phyloP scores from a whole-genome alignment of 306 rosid species.

The Medicago arabica region DNA sequence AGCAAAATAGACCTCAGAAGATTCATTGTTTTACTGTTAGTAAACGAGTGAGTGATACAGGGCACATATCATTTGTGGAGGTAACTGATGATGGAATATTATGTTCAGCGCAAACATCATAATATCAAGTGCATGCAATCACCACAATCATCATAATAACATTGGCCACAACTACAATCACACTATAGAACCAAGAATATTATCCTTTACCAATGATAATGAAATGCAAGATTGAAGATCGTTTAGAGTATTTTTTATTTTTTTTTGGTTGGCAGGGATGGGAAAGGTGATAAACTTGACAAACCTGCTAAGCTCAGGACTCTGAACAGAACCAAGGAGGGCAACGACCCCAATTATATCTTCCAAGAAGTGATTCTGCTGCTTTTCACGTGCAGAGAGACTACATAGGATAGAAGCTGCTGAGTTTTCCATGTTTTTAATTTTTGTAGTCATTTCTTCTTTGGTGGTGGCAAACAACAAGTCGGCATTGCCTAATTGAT shows the following conservation, averaged over 20 bases:
- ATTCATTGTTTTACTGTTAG: slow-evolving; percentile 3
- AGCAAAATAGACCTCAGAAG: neutral
- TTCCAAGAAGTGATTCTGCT: slow-evolving; percentile 39
- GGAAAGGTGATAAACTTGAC: neutral
- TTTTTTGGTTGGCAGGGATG: neutral
- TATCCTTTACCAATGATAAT: neutral
- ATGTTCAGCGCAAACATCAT: neutral
- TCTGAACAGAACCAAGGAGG: slow-evolving; percentile 60
- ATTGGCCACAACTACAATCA: neutral
- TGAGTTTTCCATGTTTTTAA: slow-evolving; percentile 46
- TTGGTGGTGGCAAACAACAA: slow-evolving; percentile 37
- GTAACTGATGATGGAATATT: neutral
- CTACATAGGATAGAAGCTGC: slow-evolving; percentile 52
- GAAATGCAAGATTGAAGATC: neutral
- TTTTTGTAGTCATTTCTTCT: slow-evolving; percentile 46
- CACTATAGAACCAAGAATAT: neutral
- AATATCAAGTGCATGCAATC: neutral
- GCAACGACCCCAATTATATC: slow-evolving; percentile 66
- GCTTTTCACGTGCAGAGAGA: slow-evolving; percentile 11
- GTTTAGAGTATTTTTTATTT: neutral
- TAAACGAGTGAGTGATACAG: neutral
- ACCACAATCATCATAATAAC: neutral
- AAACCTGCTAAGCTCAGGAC: slow-evolving; percentile 64
- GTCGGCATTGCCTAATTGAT: slow-evolving; percentile 14
- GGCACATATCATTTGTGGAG: neutral